Evolutionary conservation across 345 rosid species (phyloP), one percentile per base, ranked within the genome.

Genomic region (Citrus reticulata): DNA sequence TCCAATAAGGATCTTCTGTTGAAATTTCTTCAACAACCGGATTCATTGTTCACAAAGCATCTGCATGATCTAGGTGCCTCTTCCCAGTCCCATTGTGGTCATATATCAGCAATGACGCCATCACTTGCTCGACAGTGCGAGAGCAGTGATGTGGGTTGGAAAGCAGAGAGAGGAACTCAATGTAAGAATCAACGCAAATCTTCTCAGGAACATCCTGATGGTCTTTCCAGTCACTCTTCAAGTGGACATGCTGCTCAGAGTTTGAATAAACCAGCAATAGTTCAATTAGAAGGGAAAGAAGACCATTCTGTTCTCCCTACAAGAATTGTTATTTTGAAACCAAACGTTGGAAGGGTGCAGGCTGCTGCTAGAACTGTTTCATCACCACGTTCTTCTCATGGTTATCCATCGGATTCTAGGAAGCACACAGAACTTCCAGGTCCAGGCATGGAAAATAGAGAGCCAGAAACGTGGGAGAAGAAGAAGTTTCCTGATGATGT

Each of bases 241-340:
- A 16, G 81, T 35, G 85, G 86, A 75, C 78, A 73, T 77, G 74
- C 29, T 73, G 78, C 88, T 81, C 83, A 78, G 74, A 79, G 42
- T 81, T 32, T 77, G 37, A 54, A 68, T 42, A 85, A 83, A 78
- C 78, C 88, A 37, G 51, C 86, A 70, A 88, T 85, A 64, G 46
- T 80, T 82, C 89, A 77, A 59, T 77, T 78, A 70, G 86, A 88
- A 60, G 88, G 80, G 79, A 90, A 76, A 81, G 82, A 72, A 61
- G 87, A 77, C 70, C 42, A 84, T 8, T 70, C 82, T 63, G 77
- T 46, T 73, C 76, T 83, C 78, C 92, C 93, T 27, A 93, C 98
- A 61, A 90, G 88, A 84, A 97, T 97, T 84, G 96, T 94, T 81
- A 94, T 97, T 78, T 85, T 97, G 78, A 97, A 97, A 79, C 98